phyloP scores from a whole-genome alignment of 768 basidiomycete genomes.

The Suillus brevipes region DNA sequence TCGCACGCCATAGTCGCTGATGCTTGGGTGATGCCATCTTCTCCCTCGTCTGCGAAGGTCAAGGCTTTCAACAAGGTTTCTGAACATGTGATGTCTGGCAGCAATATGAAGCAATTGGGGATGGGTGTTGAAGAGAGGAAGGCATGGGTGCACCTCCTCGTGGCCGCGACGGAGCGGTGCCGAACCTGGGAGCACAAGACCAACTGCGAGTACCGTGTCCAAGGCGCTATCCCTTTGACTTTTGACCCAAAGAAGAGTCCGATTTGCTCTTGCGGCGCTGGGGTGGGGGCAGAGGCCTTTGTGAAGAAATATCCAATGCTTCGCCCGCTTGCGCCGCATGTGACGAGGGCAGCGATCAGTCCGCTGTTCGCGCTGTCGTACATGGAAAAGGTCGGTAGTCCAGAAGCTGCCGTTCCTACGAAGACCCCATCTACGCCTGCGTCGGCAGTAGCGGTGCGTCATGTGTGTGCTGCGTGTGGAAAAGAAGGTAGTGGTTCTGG shows the following conservation, averaged over 20 bases:
- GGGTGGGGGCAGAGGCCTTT: conserved; percentile 45
- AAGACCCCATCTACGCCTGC: background rate
- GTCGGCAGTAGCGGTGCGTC: background rate
- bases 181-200: conserved; percentile 49
- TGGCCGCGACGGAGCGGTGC: conserved; percentile 52
- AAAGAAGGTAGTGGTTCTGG: conserved; percentile 13
- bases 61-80: background rate
- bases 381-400: conserved; percentile 37
- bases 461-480: conserved; percentile 22
- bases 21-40: background rate
- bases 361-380: conserved; percentile 56
- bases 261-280: conserved; percentile 55
- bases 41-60: background rate
- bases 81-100: background rate
- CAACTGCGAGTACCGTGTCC: conserved; percentile 47
- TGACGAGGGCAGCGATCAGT: conserved; percentile 50
- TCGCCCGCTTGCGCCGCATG: conserved; percentile 38
- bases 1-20: background rate
- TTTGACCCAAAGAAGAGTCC: conserved; percentile 39
- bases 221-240: conserved; percentile 38
- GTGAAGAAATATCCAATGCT: conserved; percentile 34
- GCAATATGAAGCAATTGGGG: conserved; percentile 20
- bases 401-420: background rate
- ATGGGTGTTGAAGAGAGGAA: background rate
- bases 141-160: conserved; percentile 53